These are phyloP conservation scores for Salix arbutifolia DNA, from an alignment of 345 rosid species.

Conservation along the genomic window DNA sequence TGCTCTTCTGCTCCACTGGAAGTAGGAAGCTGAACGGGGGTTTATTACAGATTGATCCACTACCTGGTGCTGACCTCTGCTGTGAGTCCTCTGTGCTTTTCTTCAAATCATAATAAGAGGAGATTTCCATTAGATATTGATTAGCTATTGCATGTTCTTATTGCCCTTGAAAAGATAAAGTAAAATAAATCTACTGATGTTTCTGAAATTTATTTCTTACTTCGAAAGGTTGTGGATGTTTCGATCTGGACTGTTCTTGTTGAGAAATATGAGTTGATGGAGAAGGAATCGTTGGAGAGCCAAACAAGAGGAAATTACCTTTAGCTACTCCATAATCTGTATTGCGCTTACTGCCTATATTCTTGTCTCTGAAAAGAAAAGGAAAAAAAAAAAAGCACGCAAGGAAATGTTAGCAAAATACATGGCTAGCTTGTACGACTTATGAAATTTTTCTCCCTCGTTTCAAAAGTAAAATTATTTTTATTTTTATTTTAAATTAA, in stretches of 20 bases:
- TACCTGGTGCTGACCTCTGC: background rate
- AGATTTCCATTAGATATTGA: background rate
- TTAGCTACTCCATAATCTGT: slow-evolving; percentile 24
- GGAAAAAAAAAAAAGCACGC: background rate
- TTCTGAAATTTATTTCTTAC: slow-evolving; percentile 17
- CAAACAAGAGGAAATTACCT: slow-evolving; percentile 32
- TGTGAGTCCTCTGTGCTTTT: slow-evolving; percentile 28
- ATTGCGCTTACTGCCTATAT: slow-evolving; percentile 11
- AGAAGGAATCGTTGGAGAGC: slow-evolving; percentile 28
- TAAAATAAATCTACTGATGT: background rate
- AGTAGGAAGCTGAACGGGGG: slow-evolving; percentile 44
- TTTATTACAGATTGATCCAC: slow-evolving; percentile 15
- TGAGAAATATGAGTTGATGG: slow-evolving; percentile 15
- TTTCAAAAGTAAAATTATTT: background rate
- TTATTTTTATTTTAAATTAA: background rate
- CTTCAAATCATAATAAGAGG: slow-evolving; percentile 20
- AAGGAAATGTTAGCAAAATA: background rate
- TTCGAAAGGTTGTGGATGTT: slow-evolving; percentile 8
- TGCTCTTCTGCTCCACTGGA: slow-evolving; percentile 24
- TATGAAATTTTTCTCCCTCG: too few species aligned
- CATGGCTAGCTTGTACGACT: background rate
- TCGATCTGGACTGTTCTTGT: slow-evolving; percentile 21
- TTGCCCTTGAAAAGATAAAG: background rate
- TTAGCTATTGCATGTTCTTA: background rate
- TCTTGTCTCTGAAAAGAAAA: slow-evolving; percentile 30